Percentiles rank a stretch among this genome's conserved stretches.
phyloP scores from a whole-genome alignment of 2,329 filamentous ascomycete genomes.

The Venturia asperata region DNA sequence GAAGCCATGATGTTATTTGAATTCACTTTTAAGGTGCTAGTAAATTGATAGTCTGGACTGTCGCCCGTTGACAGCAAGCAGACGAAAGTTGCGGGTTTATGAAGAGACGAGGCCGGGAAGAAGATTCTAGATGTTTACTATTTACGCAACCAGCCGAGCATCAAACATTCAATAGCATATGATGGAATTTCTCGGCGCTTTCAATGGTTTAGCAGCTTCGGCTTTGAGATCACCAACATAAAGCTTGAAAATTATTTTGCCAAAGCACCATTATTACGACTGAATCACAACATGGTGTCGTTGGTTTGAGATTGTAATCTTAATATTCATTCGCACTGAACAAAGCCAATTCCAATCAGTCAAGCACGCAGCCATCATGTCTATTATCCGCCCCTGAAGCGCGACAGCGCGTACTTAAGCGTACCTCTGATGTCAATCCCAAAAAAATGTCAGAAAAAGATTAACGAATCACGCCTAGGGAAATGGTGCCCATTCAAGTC shows the following conservation, averaged over 20 bases:
- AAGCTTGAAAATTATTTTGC: not conserved
- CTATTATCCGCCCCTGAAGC: not conserved
- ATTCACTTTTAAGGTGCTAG: not conserved
- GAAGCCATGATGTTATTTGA: slow-evolving; percentile 12
- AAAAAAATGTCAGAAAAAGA: not conserved
- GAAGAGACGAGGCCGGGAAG: not conserved
- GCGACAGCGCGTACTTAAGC: not conserved
- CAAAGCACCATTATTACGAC: not conserved
- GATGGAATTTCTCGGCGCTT: not conserved
- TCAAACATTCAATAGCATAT: not conserved
- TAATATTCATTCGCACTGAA: not conserved
- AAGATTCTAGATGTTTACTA: not conserved
- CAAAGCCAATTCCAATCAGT: not conserved
- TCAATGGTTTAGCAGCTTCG: not conserved
- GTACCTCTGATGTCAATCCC: not conserved
- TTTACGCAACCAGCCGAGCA: slow-evolving; percentile 5
- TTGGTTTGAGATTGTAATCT: not conserved
- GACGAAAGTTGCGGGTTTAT: not conserved
- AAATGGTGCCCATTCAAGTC: not conserved
- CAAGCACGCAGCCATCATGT: not conserved
- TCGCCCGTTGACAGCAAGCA: not conserved
- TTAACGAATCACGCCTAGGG: not conserved
- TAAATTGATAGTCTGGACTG: not conserved
- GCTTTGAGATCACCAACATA: not conserved
- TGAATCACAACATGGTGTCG: not conserved